These are phyloP conservation scores for carrot (Daucus carota) DNA, from an alignment of 129 eudicot species.

Conservation along the genomic window DNA sequence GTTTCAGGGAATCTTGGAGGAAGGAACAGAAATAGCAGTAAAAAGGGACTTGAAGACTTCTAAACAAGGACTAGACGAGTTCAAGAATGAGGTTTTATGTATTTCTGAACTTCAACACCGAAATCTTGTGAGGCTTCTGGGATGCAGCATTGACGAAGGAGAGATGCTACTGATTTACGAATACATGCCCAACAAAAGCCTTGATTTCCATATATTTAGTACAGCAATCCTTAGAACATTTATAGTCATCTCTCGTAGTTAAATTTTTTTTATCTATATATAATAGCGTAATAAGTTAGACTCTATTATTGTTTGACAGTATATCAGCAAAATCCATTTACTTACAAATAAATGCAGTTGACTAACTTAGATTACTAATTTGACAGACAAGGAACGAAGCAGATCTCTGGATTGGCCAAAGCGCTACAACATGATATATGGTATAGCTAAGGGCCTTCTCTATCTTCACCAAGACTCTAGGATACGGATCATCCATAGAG, in stretches of 20 bases:
- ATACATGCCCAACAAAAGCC: constrained; percentile 8
- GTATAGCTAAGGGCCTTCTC: constrained; percentile 6
- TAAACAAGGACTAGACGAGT: constrained; percentile 2
- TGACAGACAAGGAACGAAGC: constrained; percentile 8
- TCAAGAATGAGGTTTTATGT: constrained; percentile 5
- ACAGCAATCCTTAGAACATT: neutral
- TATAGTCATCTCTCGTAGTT: neutral
- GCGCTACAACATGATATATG: constrained; percentile 4
- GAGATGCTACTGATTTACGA: neutral
- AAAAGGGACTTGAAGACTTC: neutral
- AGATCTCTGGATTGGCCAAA: constrained; percentile 1
- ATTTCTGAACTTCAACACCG: constrained; percentile 10
- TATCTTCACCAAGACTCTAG: constrained; percentile 12
- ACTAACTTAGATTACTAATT: neutral
- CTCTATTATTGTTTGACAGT: neutral
- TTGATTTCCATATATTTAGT: neutral
- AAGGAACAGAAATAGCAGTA: neutral
- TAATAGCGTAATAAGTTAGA: neutral
- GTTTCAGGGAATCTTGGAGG: constrained; percentile 7
- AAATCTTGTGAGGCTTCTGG: constrained; percentile 14
- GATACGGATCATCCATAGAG: neutral
- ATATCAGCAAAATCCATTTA: neutral
- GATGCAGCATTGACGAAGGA: neutral
- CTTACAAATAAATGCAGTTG: neutral
- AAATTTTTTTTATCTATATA: neutral